Percentiles rank a stretch among this genome's conserved stretches.
phyloP scores from a whole-genome alignment of 495 filamentous ascomycete genomes.

The Echria macrotheca region DNA sequence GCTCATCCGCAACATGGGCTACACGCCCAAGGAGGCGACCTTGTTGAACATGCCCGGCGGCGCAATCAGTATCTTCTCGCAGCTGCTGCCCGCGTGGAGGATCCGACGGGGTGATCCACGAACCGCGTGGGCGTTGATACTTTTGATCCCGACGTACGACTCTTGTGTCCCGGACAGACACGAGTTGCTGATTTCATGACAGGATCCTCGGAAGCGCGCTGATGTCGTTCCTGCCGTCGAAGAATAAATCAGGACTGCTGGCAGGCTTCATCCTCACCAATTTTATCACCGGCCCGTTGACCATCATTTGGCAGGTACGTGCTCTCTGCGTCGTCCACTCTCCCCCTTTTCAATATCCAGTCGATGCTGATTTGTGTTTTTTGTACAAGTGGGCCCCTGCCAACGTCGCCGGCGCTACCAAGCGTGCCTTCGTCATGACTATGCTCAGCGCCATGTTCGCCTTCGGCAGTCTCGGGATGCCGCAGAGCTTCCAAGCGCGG shows the following conservation, averaged over 20 bases:
- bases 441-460: constrained; percentile 55
- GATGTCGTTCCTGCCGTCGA: constrained; percentile 52
- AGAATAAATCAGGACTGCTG: constrained; percentile 44
- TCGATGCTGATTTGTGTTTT: too few species aligned
- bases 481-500: constrained; percentile 57
- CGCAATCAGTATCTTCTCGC: constrained; percentile 49
- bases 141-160: too few species aligned
- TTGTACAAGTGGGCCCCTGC: constrained; percentile 32
- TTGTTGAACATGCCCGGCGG: constrained; percentile 58
- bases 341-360: too few species aligned
- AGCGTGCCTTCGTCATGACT: constrained; percentile 41
- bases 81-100: constrained; percentile 45
- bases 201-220: constrained; percentile 52
- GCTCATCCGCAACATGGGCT: constrained; percentile 54
- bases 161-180: too few species aligned
- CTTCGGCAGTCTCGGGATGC: constrained; percentile 61
- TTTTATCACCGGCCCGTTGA: constrained; percentile 47
- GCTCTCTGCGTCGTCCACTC: neutral
- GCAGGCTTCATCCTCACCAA: constrained; percentile 64
- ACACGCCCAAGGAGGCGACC: constrained; percentile 45
- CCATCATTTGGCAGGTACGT: constrained; percentile 37
- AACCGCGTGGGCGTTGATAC: constrained; percentile 28
- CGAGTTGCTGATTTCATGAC: too few species aligned
- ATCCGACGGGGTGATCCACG: constrained; percentile 30
- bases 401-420: constrained; percentile 33